phyloP scores from a whole-genome alignment of 1,139 yeast species.

The Diutina catenulata region DNA sequence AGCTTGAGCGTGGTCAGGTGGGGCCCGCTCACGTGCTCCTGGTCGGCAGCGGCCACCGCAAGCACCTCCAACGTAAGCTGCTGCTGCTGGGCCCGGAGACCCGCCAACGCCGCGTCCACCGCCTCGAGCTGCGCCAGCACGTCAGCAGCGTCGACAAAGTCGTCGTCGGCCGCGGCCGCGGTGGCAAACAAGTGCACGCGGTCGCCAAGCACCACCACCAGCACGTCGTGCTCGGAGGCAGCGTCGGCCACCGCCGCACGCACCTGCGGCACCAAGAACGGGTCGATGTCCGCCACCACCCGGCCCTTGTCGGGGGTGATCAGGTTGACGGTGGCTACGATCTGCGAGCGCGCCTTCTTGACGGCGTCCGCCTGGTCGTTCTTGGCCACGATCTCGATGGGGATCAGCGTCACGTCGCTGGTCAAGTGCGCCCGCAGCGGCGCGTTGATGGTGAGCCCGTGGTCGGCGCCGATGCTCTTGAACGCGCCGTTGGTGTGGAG shows the following conservation, averaged over 20 bases:
- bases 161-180: slow-evolving; percentile 13
- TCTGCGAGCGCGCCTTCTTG: slow-evolving; percentile 42
- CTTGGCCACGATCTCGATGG: slow-evolving; percentile 31
- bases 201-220: slow-evolving; percentile 42
- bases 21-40: slow-evolving; percentile 46
- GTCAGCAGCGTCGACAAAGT: slow-evolving; percentile 17
- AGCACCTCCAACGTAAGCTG: slow-evolving; percentile 42
- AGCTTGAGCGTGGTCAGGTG: slow-evolving; percentile 44
- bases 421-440: slow-evolving; percentile 27
- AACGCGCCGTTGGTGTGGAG: slow-evolving; percentile 42
- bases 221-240: slow-evolving; percentile 38
- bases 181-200: slow-evolving; percentile 28
- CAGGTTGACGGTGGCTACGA: slow-evolving; percentile 63
- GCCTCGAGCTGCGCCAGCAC: slow-evolving; percentile 23
- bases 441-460: slow-evolving; percentile 41
- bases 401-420: slow-evolving; percentile 17
- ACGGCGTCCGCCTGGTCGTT: slow-evolving; percentile 21
- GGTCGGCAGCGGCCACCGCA: slow-evolving; percentile 43
- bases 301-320: slow-evolving; percentile 57
- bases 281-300: slow-evolving; percentile 55
- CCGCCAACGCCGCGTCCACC: slow-evolving; percentile 39
- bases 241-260: slow-evolving; percentile 32
- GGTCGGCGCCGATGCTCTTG: slow-evolving; percentile 31
- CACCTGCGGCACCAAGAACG: slow-evolving; percentile 36
- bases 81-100: slow-evolving; percentile 48